Conservation (phyloP, 2,329 filamentous ascomycete species). For the Exserohilum rostratum region DNA sequence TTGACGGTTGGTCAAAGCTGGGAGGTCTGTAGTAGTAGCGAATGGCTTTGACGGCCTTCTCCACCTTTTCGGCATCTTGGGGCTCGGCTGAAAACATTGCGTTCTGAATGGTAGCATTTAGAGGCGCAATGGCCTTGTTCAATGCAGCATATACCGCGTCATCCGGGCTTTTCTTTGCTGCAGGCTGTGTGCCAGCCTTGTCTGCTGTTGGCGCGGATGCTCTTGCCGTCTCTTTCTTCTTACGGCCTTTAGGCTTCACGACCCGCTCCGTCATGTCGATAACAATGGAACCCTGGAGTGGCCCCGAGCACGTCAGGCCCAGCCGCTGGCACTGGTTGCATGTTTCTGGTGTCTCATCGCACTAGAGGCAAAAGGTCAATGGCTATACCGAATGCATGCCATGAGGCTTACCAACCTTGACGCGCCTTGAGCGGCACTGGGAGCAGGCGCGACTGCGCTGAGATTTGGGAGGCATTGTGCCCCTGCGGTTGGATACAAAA, state of each 20-base stretch:
- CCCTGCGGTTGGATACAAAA: neutral
- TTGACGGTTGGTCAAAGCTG: slow-evolving; percentile 33
- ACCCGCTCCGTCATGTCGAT: slow-evolving; percentile 46
- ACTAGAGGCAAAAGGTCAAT: slow-evolving; percentile 15
- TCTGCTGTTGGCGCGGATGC: slow-evolving; percentile 2
- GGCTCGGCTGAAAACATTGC: slow-evolving; percentile 1
- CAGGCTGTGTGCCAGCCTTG: neutral
- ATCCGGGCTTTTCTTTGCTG: neutral
- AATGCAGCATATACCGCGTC: neutral
- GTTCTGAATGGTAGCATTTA: slow-evolving; percentile 1
- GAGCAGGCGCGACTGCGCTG: slow-evolving; percentile 44
- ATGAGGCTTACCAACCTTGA: slow-evolving; percentile 32
- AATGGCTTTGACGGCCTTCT: slow-evolving; percentile 31
- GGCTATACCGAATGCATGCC: neutral
- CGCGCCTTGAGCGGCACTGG: slow-evolving; percentile 44
- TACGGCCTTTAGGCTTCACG: slow-evolving; percentile 30
- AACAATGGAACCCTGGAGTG: slow-evolving; percentile 40
- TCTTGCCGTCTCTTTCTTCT: slow-evolving; percentile 22
- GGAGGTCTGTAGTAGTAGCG: slow-evolving; percentile 34
- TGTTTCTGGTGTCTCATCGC: slow-evolving; percentile 39
- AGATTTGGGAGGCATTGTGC: slow-evolving; percentile 28
- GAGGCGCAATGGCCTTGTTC: neutral
- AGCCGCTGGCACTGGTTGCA: slow-evolving; percentile 26
- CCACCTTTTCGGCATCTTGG: slow-evolving; percentile 14
- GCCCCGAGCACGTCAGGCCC: slow-evolving; percentile 38